Conservation (phyloP, 352 stramenopile species). For the Halophytophthora batemanensis region DNA sequence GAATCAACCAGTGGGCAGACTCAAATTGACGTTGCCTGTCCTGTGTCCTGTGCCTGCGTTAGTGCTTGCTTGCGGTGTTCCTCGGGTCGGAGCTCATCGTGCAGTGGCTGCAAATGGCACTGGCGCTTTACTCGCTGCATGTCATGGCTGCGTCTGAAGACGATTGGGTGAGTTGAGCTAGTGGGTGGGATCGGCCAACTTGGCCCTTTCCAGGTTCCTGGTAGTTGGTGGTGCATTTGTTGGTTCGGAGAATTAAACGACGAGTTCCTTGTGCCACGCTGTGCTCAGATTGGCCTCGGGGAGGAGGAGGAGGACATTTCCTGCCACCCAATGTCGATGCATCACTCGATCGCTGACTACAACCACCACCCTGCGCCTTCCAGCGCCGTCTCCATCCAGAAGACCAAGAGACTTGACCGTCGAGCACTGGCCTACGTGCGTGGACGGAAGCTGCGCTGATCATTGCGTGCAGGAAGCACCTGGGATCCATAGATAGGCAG, state of each 20-base stretch:
- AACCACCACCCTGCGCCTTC: constrained; percentile 62
- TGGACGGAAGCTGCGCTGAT: constrained; percentile 67
- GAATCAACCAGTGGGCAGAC: background rate
- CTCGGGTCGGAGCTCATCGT: constrained; percentile 78
- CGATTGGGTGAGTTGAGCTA: constrained; percentile 48
- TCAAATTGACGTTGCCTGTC: background rate
- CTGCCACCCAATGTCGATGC: constrained; percentile 49
- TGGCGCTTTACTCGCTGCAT: constrained; percentile 84
- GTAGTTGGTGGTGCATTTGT: constrained; percentile 2
- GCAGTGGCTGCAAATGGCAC: constrained; percentile 78
- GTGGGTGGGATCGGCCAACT: background rate
- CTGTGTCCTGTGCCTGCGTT: constrained; percentile 1
- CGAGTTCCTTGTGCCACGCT: background rate
- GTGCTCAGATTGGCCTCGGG: constrained; percentile 37
- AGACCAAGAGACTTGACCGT: constrained; percentile 75
- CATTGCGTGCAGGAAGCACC: no score
- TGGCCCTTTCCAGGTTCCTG: background rate
- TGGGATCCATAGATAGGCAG: no score
- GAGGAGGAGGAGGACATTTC: constrained; percentile 65
- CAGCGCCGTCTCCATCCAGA: constrained; percentile 63
- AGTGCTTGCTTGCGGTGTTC: constrained; percentile 82
- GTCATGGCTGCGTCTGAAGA: constrained; percentile 71
- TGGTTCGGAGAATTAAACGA: background rate
- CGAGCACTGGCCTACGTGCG: constrained; percentile 72
- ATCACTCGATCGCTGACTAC: constrained; percentile 78